Percentiles rank a stretch among this genome's conserved stretches.
These are phyloP conservation scores for Dothideomycetes sp. DNA, from an alignment of 2,329 filamentous ascomycete genomes.

Conservation along the genomic window DNA sequence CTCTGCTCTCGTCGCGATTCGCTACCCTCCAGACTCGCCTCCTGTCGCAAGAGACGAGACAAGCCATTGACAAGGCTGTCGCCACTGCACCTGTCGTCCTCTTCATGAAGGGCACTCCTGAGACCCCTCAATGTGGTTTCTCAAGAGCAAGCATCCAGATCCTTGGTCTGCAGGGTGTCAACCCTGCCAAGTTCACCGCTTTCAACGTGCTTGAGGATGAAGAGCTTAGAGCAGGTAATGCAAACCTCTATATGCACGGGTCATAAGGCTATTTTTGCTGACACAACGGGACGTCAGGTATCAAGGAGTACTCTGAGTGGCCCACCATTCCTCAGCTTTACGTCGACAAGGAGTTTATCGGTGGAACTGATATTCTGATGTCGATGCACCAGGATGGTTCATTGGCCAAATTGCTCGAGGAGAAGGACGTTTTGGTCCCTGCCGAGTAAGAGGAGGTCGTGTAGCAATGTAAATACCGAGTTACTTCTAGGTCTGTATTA, in stretches of 20 bases:
- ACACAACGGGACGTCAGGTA: conserved; percentile 48
- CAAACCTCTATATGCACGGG: too few relatives aligned
- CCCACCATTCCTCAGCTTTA: conserved; percentile 97
- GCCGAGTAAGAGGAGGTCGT: conserved; percentile 36
- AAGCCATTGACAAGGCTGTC: conserved; percentile 86
- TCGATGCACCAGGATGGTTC: conserved; percentile 96
- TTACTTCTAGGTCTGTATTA: conserved; percentile 4
- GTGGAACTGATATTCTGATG: conserved; percentile 94
- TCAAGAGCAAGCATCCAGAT: conserved; percentile 93
- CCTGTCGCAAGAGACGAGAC: conserved; percentile 68
- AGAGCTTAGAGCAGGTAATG: conserved; percentile 72
- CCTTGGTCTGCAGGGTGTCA: conserved; percentile 84
- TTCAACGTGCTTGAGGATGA: conserved; percentile 94
- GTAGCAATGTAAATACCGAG: conserved; percentile 5
- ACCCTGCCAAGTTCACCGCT: conserved; percentile 92
- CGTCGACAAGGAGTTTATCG: conserved; percentile 89
- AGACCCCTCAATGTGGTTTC: conserved; percentile 93
- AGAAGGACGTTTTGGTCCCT: conserved; percentile 74
- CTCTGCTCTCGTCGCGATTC: conserved; percentile 35
- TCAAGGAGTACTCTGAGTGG: conserved; percentile 99
- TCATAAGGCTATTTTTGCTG: too few relatives aligned
- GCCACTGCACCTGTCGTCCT: conserved; percentile 82
- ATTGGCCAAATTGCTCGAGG: conserved; percentile 80
- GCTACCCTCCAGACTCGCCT: conserved; percentile 49
- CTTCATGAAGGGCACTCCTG: conserved; percentile 99